Base-by-base conservation (phyloP, 768 basidiomycete species). In the Steccherinum ochraceum region DNA sequence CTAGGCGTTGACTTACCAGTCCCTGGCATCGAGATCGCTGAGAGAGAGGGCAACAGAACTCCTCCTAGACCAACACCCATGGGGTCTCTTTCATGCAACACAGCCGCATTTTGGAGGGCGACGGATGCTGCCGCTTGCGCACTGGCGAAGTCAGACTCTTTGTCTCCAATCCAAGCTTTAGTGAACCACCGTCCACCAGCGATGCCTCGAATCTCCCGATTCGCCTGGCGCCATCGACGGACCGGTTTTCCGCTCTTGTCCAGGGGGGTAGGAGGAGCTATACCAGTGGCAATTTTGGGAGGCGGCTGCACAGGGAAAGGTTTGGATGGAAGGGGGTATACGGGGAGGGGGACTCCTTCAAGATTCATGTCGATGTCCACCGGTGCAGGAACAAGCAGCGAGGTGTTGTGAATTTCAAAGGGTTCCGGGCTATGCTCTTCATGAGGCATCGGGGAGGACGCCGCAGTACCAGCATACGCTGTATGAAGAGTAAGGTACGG, bases 171-270 rank as follows among this genome's bases (percentile, higher is more conserved):
- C 87, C 87, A 91, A n/a, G 84, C 69, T 25, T 76, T 77, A 4
- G 81, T 69, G 57, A 89, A 84, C 89, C 89, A 91, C 39, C 88
- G 79, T 1, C 89, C 89, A 12, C 89, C 89, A 18, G 83, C 88
- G 47, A 91, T 88, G 5, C 89, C 89, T 30, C 86, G 75, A 47
- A 91, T 80, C 67, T 90, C 89, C 40, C 89, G 79, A 51, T 83
- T 77, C 5, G 86, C 87, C 40, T 76, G 61, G 35, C 86, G 79
- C 89, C 89, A 91, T 52, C 78, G 81, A 24, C 89, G 79, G 21
- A 79, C 79, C 58, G 80, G 79, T 45, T 73, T 77, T 16, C 72
- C 72, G 20, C 70, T 77, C 60, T 78, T 83, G 62, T 90, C 89
- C 21, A 91, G 72, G 40, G 84, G 74, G 35, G 85, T 64, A 24